These are phyloP conservation scores for Moesziomyces aphidis DNA, from an alignment of 1,284 basidiomycete species.

Conservation along the genomic window DNA sequence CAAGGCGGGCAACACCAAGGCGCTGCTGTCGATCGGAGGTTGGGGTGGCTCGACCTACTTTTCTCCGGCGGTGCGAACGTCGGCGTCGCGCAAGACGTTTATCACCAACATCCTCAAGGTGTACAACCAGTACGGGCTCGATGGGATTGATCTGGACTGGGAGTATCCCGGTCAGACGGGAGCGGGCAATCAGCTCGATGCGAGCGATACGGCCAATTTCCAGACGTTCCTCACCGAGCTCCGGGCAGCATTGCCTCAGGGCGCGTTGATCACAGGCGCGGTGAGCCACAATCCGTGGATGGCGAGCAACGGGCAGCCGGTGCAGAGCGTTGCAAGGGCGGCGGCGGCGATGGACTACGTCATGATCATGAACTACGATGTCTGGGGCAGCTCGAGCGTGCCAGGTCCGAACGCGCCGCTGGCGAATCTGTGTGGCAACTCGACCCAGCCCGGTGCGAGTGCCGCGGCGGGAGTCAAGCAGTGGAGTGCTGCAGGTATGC, in stretches of 20 bases:
- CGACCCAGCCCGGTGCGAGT: conserved; percentile 51
- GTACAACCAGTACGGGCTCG: conserved; percentile 71
- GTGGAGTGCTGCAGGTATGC: conserved; percentile 61
- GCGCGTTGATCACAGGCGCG: conserved; percentile 53
- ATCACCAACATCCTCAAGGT: conserved; percentile 63
- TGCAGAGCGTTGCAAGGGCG: conserved; percentile 42
- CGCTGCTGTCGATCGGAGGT: conserved; percentile 56
- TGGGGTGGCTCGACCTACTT: conserved; percentile 57
- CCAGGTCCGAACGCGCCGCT: conserved; percentile 61
- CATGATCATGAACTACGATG: conserved; percentile 65
- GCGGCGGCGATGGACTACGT: conserved; percentile 54
- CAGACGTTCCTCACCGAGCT: conserved; percentile 61
- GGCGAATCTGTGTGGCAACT: conserved; percentile 60
- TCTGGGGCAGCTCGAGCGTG: conserved; percentile 46
- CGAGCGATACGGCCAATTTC: conserved; percentile 53
- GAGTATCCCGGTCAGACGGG: conserved; percentile 67
- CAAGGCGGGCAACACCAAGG: conserved; percentile 38
- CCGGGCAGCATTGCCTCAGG: conserved; percentile 70
- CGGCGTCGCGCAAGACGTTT: conserved; percentile 32
- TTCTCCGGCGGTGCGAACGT: conserved; percentile 42
- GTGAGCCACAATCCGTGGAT: conserved; percentile 47
- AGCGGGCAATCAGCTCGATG: conserved; percentile 58
- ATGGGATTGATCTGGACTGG: conserved; percentile 75
- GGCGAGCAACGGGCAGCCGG: conserved; percentile 42
- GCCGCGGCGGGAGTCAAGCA: conserved; percentile 56